Percentiles rank a stretch among this genome's conserved stretches.
Conservation (phyloP, 2,329 filamentous ascomycete genomes). For the Fusarium floridanum region DNA sequence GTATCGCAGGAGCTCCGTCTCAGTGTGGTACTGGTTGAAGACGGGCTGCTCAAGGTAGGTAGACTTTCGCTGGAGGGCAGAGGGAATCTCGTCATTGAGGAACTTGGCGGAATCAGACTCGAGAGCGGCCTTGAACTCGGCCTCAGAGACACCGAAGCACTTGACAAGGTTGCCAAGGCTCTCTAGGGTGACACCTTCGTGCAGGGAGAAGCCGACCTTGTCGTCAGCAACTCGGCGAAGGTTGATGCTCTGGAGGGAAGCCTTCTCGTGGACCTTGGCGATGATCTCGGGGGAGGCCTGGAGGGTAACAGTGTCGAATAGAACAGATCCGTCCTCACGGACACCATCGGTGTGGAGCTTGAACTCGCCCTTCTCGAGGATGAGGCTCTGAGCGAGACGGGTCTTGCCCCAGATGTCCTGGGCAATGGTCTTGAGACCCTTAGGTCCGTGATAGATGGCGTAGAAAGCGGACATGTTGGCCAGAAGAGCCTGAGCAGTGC, state of each 20-base stretch:
- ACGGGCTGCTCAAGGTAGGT: slow-evolving; percentile 88
- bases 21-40: slow-evolving; percentile 95
- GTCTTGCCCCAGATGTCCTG: slow-evolving; percentile 79
- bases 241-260: slow-evolving; percentile 40
- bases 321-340: slow-evolving; percentile 66
- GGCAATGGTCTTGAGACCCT: slow-evolving; percentile 86
- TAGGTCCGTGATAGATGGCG: slow-evolving; percentile 90
- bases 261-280: slow-evolving; percentile 41
- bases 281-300: slow-evolving; percentile 54
- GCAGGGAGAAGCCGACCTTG: slow-evolving; percentile 50
- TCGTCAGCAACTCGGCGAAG: slow-evolving; percentile 48
- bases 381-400: slow-evolving; percentile 69
- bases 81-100: slow-evolving; percentile 61
- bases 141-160: slow-evolving; percentile 44
- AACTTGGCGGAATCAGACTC: slow-evolving; percentile 51
- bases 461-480: slow-evolving; percentile 98
- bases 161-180: slow-evolving; percentile 41
- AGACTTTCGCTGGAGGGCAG: slow-evolving; percentile 77
- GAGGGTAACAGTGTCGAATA: slow-evolving; percentile 87
- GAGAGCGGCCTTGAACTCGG: slow-evolving; percentile 42
- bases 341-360: slow-evolving; percentile 70
- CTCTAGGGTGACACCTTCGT: slow-evolving; percentile 45
- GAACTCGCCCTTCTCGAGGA: slow-evolving; percentile 66
- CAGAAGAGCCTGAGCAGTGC: slow-evolving; percentile 91
- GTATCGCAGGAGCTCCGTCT: slow-evolving; percentile 93